Percentiles rank a stretch among this genome's conserved stretches.
Evolutionary conservation across 2,329 filamentous ascomycete genomes (phyloP).

Genomic region (Aureobasidium sp.): DNA sequence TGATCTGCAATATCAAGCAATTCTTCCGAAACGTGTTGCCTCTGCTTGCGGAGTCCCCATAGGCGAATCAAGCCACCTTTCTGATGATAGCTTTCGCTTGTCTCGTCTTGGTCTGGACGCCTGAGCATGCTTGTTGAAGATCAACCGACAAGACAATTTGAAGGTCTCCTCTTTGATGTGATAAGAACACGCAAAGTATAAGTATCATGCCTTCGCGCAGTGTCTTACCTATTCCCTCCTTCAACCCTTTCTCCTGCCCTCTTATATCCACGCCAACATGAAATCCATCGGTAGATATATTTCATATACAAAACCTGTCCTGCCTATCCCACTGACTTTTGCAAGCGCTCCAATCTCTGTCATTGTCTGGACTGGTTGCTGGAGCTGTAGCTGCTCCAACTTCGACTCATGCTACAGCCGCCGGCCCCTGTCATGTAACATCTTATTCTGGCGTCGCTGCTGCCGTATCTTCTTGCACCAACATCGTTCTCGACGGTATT

Average conservation of each 20-base stretch:
- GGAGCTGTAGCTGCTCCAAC: not conserved
- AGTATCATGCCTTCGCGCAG: not conserved
- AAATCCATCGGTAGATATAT: not conserved
- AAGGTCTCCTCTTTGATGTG: not conserved
- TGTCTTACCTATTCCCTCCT: not conserved
- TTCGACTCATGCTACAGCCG: not conserved
- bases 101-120: not conserved
- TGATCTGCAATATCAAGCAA: conserved; percentile 12
- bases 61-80: not conserved
- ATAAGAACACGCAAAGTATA: not conserved
- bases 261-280: not conserved
- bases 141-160: not conserved
- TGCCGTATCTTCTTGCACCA: conserved; percentile 35
- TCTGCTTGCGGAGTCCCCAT: conserved; percentile 4
- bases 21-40: conserved; percentile 12
- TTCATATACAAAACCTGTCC: not conserved
- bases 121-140: not conserved
- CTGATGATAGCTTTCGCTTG: conserved; percentile 4
- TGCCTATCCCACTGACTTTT: not conserved
- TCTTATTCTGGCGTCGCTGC: conserved; percentile 19
- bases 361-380: not conserved
- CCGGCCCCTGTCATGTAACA: conserved; percentile 3
- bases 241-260: not conserved
- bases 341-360: not conserved
- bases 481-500: conserved; percentile 37